Evolutionary conservation across 2,329 filamentous ascomycete species (phyloP).

Genomic region (Aureobasidium sp.): DNA sequence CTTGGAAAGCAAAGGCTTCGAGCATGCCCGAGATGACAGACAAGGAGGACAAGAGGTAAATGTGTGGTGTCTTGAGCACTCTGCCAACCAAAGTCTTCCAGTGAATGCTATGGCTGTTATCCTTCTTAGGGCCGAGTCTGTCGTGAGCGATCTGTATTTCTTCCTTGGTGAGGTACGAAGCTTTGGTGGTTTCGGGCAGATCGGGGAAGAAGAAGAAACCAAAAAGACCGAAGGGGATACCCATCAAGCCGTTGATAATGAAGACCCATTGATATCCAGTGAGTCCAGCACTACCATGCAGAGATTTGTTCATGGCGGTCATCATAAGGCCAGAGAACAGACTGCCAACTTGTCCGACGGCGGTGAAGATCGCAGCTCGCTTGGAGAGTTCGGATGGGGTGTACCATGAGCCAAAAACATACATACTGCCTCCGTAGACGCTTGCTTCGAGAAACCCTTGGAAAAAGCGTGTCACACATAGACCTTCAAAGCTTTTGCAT

Average conservation of each 20-base stretch:
- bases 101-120: not conserved
- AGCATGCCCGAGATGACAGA: slow-evolving; percentile 29
- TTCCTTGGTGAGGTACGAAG: slow-evolving; percentile 1
- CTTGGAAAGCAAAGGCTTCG: slow-evolving; percentile 25
- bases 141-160: not conserved
- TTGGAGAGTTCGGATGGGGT: slow-evolving; percentile 52
- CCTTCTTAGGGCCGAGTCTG: not conserved
- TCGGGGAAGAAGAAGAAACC: slow-evolving; percentile 48
- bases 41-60: slow-evolving; percentile 33
- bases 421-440: slow-evolving; percentile 37
- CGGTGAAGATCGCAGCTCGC: slow-evolving; percentile 52
- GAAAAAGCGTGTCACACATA: slow-evolving; percentile 31
- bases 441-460: slow-evolving; percentile 44
- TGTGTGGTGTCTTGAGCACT: slow-evolving; percentile 13
- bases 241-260: slow-evolving; percentile 49
- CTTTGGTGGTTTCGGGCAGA: slow-evolving; percentile 31
- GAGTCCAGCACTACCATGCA: slow-evolving; percentile 42
- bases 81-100: not conserved
- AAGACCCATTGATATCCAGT: slow-evolving; percentile 50
- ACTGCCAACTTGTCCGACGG: slow-evolving; percentile 49
- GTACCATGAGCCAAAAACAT: slow-evolving; percentile 48
- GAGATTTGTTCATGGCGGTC: slow-evolving; percentile 38
- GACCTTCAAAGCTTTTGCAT: not conserved
- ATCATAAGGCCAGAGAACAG: slow-evolving; percentile 57
- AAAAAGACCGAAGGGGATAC: slow-evolving; percentile 45